Conservation (phyloP, 345 rosid genomes). For the Noccaea caerulescens region DNA sequence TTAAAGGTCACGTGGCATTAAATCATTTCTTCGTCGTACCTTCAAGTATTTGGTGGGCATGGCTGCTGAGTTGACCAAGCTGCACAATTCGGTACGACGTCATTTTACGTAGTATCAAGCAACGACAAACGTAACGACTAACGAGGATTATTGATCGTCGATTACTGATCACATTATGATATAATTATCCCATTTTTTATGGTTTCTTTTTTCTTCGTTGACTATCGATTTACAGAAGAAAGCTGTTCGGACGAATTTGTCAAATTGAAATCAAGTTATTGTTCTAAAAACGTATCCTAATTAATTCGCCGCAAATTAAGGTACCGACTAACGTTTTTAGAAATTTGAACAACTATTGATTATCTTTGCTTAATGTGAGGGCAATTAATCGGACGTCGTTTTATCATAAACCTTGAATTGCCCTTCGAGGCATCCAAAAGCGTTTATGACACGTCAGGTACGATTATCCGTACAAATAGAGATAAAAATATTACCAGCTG, state of each 20-base stretch:
- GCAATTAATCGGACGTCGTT: constrained; percentile 3
- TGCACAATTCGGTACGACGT: constrained; percentile 28
- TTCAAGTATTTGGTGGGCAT: constrained; percentile 18
- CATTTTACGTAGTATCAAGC: constrained; percentile 24
- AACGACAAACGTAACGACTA: constrained; percentile 34
- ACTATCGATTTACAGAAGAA: constrained; percentile 14
- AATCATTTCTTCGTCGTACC: constrained; percentile 10
- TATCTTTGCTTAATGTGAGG: constrained; percentile 12
- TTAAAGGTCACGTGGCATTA: constrained; percentile 25
- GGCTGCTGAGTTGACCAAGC: constrained; percentile 29
- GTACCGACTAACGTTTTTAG: constrained; percentile 20
- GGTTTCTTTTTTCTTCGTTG: constrained; percentile 11
- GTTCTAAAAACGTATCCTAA: neutral
- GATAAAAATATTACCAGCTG: constrained; percentile 32
- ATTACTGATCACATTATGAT: neutral
- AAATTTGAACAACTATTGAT: neutral
- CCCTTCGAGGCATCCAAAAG: constrained; percentile 39
- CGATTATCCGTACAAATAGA: constrained; percentile 44
- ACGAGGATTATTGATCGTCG: constrained; percentile 10
- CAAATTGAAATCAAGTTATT: constrained; percentile 1
- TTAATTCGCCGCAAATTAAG: constrained; percentile 24
- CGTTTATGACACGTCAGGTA: constrained; percentile 36
- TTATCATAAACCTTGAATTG: neutral
- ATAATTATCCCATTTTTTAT: neutral
- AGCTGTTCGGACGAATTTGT: constrained; percentile 3